Conservation (phyloP, 768 basidiomycete species). For the Rhodotorula kratochvilovae region DNA sequence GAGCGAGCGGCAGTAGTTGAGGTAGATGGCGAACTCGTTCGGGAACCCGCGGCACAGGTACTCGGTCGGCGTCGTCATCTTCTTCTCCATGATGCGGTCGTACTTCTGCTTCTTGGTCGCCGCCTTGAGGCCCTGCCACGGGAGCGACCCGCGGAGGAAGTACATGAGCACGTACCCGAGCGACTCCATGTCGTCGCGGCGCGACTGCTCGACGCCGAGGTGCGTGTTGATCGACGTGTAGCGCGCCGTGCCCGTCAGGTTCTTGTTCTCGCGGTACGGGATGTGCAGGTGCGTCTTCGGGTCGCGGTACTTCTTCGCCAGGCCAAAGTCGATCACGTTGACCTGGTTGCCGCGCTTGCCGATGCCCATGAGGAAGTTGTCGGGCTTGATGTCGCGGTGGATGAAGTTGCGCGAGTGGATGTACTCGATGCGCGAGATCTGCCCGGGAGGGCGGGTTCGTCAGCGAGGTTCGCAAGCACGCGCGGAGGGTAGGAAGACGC, state of each 20-base stretch:
- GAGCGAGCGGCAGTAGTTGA: constrained; percentile 97
- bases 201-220: constrained; percentile 94
- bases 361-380: constrained; percentile 98
- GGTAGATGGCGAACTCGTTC: constrained; percentile 97
- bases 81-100: constrained; percentile 99
- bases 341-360: constrained; percentile 99
- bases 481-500: constrained; percentile 45
- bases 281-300: constrained; percentile 99
- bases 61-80: constrained; percentile 97
- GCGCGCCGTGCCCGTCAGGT: constrained; percentile 94
- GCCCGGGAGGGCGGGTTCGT: constrained; percentile 3
- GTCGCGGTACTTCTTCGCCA: constrained; percentile 99
- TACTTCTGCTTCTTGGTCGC: constrained; percentile 99
- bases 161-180: constrained; percentile 99
- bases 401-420: constrained; percentile 92
- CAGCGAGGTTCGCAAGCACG: not conserved
- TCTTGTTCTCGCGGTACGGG: constrained; percentile 99
- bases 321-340: constrained; percentile 91
- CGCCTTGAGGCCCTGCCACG: constrained; percentile 99
- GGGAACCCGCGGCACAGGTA: constrained; percentile 98
- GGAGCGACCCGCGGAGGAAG: constrained; percentile 95
- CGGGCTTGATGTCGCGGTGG: constrained; percentile 96
- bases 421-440: constrained; percentile 94
- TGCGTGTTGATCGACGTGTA: constrained; percentile 99
- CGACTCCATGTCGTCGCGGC: constrained; percentile 95